Evolutionary conservation across 495 filamentous ascomycete genomes (phyloP).

Genomic region (Cladorrhinum samala): DNA sequence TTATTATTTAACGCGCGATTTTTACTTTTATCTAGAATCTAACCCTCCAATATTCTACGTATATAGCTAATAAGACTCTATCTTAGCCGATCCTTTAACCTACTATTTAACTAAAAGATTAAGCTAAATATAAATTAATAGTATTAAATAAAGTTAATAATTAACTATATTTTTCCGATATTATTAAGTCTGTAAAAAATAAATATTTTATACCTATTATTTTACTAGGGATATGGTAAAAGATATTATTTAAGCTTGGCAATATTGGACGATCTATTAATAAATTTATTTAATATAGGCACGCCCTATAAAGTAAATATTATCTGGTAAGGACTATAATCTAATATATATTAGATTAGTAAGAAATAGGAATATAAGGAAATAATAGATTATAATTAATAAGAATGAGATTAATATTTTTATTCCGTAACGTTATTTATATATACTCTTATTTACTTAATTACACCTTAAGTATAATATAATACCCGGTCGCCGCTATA

Average conservation of each 20-base stretch:
- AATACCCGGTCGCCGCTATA: conserved; percentile 34
- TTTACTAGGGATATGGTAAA: conserved; percentile 6
- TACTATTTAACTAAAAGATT: conserved; percentile 26
- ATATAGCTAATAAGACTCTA: conserved; percentile 26
- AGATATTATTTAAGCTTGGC: conserved; percentile 13
- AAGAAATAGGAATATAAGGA: conserved; percentile 3
- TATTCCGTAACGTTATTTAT: conserved; percentile 6
- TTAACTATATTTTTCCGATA: conserved; percentile 24
- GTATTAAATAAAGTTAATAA: conserved; percentile 17
- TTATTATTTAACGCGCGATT: conserved; percentile 8
- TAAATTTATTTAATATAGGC: conserved; percentile 12
- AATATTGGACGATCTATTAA: conserved; percentile 9
- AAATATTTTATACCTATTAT: conserved; percentile 10
- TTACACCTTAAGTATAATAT: conserved; percentile 33
- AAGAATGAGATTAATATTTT: background rate
- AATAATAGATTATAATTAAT: conserved; percentile 6
- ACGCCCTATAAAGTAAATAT: conserved; percentile 12
- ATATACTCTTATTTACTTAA: conserved; percentile 34
- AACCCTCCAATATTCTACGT: conserved; percentile 22
- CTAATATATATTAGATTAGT: conserved; percentile 2
- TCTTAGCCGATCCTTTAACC: conserved; percentile 28
- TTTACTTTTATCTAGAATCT: conserved; percentile 16
- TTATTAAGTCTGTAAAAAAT: conserved; percentile 23
- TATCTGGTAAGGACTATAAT: conserved; percentile 13
- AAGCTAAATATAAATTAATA: conserved; percentile 17